These are phyloP conservation scores for Panaeolus papilionaceus DNA, from an alignment of 768 basidiomycete genomes.

Conservation along the genomic window DNA sequence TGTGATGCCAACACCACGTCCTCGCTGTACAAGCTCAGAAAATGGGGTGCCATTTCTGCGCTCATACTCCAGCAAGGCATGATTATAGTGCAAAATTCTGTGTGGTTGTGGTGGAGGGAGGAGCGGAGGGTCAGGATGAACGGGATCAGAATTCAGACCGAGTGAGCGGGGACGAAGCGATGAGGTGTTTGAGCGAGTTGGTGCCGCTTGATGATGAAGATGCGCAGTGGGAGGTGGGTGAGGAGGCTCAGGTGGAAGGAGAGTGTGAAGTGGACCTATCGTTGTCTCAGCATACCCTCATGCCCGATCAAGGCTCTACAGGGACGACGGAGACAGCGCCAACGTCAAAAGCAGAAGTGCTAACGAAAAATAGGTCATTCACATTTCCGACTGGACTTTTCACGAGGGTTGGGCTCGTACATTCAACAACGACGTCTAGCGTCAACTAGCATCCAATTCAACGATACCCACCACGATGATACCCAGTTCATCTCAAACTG, in stretches of 20 bases:
- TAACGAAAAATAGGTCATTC: not conserved
- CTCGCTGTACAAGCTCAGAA: slow-evolving; percentile 60
- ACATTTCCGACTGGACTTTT: not conserved
- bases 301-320: not conserved
- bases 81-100: slow-evolving; percentile 70
- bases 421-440: not conserved
- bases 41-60: slow-evolving; percentile 82
- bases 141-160: not conserved
- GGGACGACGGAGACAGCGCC: not conserved
- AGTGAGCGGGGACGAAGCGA: slow-evolving; percentile 50
- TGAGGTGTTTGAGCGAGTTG: slow-evolving; percentile 61
- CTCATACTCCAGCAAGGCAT: slow-evolving; percentile 68
- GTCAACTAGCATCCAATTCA: not conserved
- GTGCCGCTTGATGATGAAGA: slow-evolving; percentile 44
- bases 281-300: not conserved
- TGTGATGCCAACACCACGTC: slow-evolving; percentile 60
- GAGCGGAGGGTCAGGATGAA: not conserved
- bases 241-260: not conserved
- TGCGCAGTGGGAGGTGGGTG: not conserved
- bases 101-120: slow-evolving; percentile 53
- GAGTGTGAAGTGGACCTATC: not conserved
- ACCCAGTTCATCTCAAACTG: too few relatives aligned
- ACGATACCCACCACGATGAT: not conserved
- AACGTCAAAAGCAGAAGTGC: not conserved
- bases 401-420: not conserved